Conservation (phyloP, 2,329 filamentous ascomycete species). For the Cladophialophora carrionii region DNA sequence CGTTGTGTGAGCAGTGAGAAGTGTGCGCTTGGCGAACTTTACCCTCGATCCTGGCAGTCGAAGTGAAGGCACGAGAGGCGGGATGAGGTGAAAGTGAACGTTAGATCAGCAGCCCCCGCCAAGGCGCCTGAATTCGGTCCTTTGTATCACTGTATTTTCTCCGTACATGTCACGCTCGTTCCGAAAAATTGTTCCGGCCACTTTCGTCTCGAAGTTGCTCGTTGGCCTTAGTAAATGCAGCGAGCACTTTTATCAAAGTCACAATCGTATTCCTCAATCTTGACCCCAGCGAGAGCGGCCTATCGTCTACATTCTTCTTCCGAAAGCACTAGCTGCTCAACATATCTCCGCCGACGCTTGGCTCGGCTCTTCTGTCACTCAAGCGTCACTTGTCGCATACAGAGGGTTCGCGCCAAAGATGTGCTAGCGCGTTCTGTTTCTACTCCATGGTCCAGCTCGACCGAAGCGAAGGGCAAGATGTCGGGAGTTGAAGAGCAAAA, state of each 20-base stretch:
- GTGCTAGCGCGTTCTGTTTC: not conserved
- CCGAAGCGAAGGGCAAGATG: not conserved
- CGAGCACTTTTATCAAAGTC: not conserved
- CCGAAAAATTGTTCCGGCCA: not conserved
- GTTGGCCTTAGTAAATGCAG: constrained; percentile 1
- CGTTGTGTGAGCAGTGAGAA: not conserved
- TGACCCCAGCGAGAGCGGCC: not conserved
- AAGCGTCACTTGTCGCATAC: not conserved
- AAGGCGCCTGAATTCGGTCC: not conserved
- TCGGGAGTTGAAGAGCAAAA: constrained; percentile 7
- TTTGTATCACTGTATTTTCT: not conserved
- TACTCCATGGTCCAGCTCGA: not conserved
- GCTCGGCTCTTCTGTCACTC: not conserved
- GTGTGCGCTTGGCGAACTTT: not conserved
- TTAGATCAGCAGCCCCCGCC: not conserved
- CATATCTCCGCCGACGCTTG: not conserved
- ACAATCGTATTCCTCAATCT: not conserved
- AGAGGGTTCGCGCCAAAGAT: not conserved
- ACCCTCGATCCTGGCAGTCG: not conserved
- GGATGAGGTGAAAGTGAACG: constrained; percentile 2
- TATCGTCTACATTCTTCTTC: not conserved
- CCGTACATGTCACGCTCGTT: not conserved
- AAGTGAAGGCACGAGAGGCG: not conserved
- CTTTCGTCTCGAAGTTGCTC: not conserved
- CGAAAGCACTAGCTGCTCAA: not conserved